These are phyloP conservation scores for Drechslera avenae DNA, from an alignment of 2,329 filamentous ascomycete genomes.

Conservation along the genomic window DNA sequence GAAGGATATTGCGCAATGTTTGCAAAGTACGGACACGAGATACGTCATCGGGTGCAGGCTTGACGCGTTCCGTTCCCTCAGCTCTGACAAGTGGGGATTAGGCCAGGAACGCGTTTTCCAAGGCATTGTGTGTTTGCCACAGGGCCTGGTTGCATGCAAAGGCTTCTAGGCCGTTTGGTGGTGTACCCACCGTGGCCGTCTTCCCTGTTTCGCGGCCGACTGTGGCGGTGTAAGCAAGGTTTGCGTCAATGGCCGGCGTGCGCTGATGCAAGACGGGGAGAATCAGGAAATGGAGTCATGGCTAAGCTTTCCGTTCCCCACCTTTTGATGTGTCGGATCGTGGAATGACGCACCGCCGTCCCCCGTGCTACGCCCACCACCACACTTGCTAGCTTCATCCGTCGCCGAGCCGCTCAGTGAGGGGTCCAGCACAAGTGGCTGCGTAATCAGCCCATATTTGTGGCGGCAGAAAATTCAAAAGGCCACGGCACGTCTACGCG, in stretches of 20 bases:
- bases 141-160: slow-evolving; percentile 10
- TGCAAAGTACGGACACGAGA: neutral
- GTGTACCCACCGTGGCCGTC: slow-evolving; percentile 9
- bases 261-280: slow-evolving; percentile 8
- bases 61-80: neutral
- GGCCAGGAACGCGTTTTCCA: slow-evolving; percentile 18
- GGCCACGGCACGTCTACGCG: slow-evolving; percentile 11
- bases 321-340: slow-evolving; percentile 19
- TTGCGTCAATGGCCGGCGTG: slow-evolving; percentile 12
- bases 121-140: neutral
- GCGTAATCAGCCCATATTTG: slow-evolving; percentile 21
- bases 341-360: slow-evolving; percentile 35
- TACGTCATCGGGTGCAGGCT: slow-evolving; percentile 7
- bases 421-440: slow-evolving; percentile 16
- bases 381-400: slow-evolving; percentile 13
- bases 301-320: slow-evolving; percentile 35
- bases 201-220: slow-evolving; percentile 26
- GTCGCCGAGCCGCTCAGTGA: slow-evolving; percentile 3
- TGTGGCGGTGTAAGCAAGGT: slow-evolving; percentile 17
- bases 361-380: slow-evolving; percentile 24
- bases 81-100: slow-evolving; percentile 10
- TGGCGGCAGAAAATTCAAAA: slow-evolving; percentile 16
- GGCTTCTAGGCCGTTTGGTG: slow-evolving; percentile 19
- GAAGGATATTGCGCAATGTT: neutral
- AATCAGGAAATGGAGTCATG: slow-evolving; percentile 31